Conservation (phyloP, 108 stramenopile genomes). For the Fragilariopsis cylindrus region DNA sequence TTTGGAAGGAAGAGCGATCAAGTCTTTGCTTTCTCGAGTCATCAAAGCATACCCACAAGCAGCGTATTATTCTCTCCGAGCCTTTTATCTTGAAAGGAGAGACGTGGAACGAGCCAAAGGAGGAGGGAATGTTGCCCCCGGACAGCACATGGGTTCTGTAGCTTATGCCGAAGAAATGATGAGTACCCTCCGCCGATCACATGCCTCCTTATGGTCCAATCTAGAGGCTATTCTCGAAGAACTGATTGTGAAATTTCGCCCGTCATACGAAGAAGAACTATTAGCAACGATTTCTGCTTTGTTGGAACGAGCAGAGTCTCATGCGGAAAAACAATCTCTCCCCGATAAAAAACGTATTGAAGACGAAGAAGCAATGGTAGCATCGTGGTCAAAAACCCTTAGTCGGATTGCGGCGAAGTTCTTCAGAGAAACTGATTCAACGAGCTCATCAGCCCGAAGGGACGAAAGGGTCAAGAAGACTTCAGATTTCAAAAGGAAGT, state of each 20-base stretch:
- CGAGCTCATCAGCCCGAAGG: slow-evolving; percentile 31
- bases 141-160: slow-evolving; percentile 60
- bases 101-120: slow-evolving; percentile 78
- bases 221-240: slow-evolving; percentile 93
- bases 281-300: slow-evolving; percentile 81
- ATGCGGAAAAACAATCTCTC: slow-evolving; percentile 38
- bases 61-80: slow-evolving; percentile 75
- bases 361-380: slow-evolving; percentile 52
- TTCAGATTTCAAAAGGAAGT: slow-evolving; percentile 66
- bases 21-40: slow-evolving; percentile 58
- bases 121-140: slow-evolving; percentile 15
- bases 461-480: slow-evolving; percentile 71
- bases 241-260: slow-evolving; percentile 88
- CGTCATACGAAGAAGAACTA: slow-evolving; percentile 91
- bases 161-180: slow-evolving; percentile 84
- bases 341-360: slow-evolving; percentile 34
- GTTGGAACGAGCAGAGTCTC: slow-evolving; percentile 62
- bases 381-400: slow-evolving; percentile 63
- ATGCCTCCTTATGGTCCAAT: slow-evolving; percentile 85
- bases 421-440: slow-evolving; percentile 48
- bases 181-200: slow-evolving; percentile 78
- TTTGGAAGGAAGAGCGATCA: slow-evolving; percentile 62
- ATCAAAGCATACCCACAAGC: slow-evolving; percentile 85
- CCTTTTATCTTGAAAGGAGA: slow-evolving; percentile 85
- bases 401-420: slow-evolving; percentile 71